phyloP scores from a whole-genome alignment of 1,284 basidiomycete species.

The Cryptococcus hybrid region DNA sequence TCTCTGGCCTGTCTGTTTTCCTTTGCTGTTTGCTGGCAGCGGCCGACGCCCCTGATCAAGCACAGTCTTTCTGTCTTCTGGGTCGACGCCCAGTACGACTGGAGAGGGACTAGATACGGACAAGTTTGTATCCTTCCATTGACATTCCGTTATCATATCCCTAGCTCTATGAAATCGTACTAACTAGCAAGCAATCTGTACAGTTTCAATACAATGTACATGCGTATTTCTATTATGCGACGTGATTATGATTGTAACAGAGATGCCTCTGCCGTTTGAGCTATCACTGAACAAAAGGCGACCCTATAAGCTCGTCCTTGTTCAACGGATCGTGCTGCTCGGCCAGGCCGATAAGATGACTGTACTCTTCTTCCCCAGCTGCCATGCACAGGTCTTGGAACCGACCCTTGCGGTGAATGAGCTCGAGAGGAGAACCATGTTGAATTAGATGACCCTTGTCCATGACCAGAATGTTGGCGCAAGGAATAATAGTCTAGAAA shows the following conservation, averaged over 20 bases:
- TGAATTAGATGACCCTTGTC: slow-evolving; percentile 35
- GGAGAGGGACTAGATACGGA: slow-evolving; percentile 2
- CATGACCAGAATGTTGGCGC: slow-evolving; percentile 38
- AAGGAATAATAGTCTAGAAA: slow-evolving; percentile 37
- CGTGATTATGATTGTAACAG: too few species aligned
- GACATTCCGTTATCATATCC: neutral
- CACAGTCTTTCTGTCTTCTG: neutral
- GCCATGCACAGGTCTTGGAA: slow-evolving; percentile 33
- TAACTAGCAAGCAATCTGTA: neutral
- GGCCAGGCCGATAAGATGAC: slow-evolving; percentile 24
- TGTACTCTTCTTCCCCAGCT: slow-evolving; percentile 30
- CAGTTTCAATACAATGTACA: neutral
- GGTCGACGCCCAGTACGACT: neutral
- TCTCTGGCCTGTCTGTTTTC: slow-evolving; percentile 33
- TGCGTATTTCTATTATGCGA: too few species aligned
- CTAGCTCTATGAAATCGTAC: neutral
- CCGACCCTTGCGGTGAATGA: slow-evolving; percentile 28
- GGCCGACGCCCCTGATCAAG: slow-evolving; percentile 7
- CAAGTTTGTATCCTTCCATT: slow-evolving; percentile 1
- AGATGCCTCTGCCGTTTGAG: too few species aligned
- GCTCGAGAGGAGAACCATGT: slow-evolving; percentile 30
- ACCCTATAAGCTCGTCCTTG: too few species aligned
- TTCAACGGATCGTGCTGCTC: slow-evolving; percentile 4
- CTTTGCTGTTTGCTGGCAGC: neutral
- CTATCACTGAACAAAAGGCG: too few species aligned